Percentiles rank a stretch among this genome's conserved stretches.
These are phyloP conservation scores for Begonia peltatifolia DNA, from an alignment of 306 rosid species.

Conservation along the genomic window DNA sequence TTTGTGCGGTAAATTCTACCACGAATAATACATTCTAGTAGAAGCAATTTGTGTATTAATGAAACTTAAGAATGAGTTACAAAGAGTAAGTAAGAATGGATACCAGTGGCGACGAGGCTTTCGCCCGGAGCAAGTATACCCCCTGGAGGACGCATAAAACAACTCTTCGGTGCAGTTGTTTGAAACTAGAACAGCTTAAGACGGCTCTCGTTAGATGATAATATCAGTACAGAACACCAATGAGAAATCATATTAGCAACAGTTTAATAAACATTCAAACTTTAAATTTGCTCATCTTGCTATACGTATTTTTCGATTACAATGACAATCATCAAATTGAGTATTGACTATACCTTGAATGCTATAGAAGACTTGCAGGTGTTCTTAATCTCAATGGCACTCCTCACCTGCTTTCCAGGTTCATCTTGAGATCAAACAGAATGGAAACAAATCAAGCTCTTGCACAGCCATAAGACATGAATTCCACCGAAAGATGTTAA, in stretches of 20 bases:
- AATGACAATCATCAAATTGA: no score
- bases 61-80: no score
- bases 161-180: conserved; percentile 94
- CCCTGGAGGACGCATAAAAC: conserved; percentile 92
- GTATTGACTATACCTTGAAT: conserved; percentile 43
- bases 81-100: not conserved
- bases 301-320: no score
- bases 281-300: no score
- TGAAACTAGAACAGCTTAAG: conserved; percentile 47
- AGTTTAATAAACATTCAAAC: no score
- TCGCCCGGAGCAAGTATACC: conserved; percentile 82
- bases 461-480: no score
- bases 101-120: conserved; percentile 71
- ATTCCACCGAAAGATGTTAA: no score
- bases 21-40: no score
- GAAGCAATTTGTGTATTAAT: no score
- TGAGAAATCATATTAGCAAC: no score
- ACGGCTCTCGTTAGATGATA: not conserved
- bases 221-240: no score
- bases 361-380: conserved; percentile 66
- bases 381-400: conserved; percentile 75
- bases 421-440: conserved; percentile 47
- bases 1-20: no score
- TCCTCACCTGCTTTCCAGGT: conserved; percentile 83
- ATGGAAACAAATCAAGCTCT: conserved; percentile 4